Evolutionary conservation across 768 basidiomycete genomes (phyloP), one percentile per base, ranked within the genome.

Genomic region (Goffeauzyma gilvescens): DNA sequence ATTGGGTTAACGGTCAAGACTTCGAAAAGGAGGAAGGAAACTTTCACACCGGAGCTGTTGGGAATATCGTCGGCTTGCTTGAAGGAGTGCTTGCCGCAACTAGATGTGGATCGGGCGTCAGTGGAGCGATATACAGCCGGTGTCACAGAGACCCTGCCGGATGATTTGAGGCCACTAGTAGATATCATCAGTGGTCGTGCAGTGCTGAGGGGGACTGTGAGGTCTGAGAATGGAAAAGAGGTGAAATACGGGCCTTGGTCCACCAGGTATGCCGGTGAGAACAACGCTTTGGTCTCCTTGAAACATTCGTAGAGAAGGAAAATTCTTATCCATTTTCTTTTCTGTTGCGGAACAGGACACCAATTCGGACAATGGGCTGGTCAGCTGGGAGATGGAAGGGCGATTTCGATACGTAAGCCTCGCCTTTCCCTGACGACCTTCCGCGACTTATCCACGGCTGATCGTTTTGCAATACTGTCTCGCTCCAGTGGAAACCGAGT

Each of bases 331-430:
- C n/a, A 9, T n/a, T 34, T 20, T 15, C 14, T 8, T 10, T 10
- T 32, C 5, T 17, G 12, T 8, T 17, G 28, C 14, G 4, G 10
- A 21, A 28, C 38, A 26, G 47, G 48, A 1, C 59, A 63, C 46
- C 61, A 63, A 46, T 65, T 66, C 33, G 63, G 63, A 5, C 21
- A 34, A 2, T 95, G 80, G 77, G 89, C 93, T 1, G 86, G 87
- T 20, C 93, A 95, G 58, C 70, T 98, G 4, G 93, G 93, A 10
- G 90, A 96, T 55, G 93, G 93, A 0, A 72, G 93, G 14, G 90
- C 93, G 1, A 82, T 85, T n/a, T 82, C 81, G 7, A 74, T 98
- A 38, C 65, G 75, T 75, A 52, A 50, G 72, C 65, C 36, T 5
- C 38, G 32, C 22, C 25, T 9, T 34, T 41, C 14, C 20, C 21